These are phyloP conservation scores for Vishniacozyma victoriae DNA, from an alignment of 768 basidiomycete species.

Conservation along the genomic window DNA sequence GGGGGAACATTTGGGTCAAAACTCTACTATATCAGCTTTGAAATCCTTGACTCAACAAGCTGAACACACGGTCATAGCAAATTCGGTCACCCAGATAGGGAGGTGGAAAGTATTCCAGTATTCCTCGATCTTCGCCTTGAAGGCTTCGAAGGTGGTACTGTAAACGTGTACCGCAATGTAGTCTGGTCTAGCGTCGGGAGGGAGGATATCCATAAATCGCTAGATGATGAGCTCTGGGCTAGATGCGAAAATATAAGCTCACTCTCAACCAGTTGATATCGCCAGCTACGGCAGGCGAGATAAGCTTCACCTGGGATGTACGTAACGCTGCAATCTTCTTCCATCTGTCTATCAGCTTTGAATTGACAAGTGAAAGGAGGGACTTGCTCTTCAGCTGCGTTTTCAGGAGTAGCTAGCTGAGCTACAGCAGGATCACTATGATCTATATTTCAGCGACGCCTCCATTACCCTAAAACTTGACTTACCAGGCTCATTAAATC, in stretches of 20 bases:
- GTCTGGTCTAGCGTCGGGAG: slow-evolving; percentile 14
- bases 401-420: slow-evolving; percentile 3
- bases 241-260: not conserved
- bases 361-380: not conserved
- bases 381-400: slow-evolving; percentile 13
- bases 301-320: slow-evolving; percentile 13
- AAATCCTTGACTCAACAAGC: not conserved
- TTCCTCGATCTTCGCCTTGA: slow-evolving; percentile 17
- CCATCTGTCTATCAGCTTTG: slow-evolving; percentile 25
- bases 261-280: slow-evolving; percentile 31
- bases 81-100: slow-evolving; percentile 34
- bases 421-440: slow-evolving; percentile 28
- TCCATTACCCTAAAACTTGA: no score
- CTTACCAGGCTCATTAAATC: slow-evolving; percentile 40
- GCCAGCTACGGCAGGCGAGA: slow-evolving; percentile 33
- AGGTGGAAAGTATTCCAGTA: slow-evolving; percentile 22
- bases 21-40: slow-evolving; percentile 17
- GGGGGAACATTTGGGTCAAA: slow-evolving; percentile 32
- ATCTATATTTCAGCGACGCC: slow-evolving; percentile 9
- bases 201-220: slow-evolving; percentile 25
- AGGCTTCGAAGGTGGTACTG: slow-evolving; percentile 37
- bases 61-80: slow-evolving; percentile 28
- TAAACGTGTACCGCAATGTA: slow-evolving; percentile 37
- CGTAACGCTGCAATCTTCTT: slow-evolving; percentile 19
- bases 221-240: not conserved